These are phyloP conservation scores for Helichrysum umbraculigerum DNA, from an alignment of 129 eudicot genomes.

Conservation along the genomic window DNA sequence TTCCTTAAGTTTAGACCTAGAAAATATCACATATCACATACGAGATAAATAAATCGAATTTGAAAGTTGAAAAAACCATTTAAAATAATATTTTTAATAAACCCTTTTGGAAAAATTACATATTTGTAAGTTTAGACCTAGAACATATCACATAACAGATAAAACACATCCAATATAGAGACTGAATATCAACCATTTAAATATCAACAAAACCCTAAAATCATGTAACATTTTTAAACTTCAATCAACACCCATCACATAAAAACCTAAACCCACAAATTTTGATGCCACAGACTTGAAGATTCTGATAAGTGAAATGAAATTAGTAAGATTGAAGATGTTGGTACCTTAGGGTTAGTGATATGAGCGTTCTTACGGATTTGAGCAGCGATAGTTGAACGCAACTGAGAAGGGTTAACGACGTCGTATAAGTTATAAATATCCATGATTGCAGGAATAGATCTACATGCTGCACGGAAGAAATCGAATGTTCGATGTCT, in stretches of 20 bases:
- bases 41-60: background rate
- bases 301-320: too few species aligned
- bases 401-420: conserved; percentile 65
- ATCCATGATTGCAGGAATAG: conserved; percentile 78
- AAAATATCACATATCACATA: too few species aligned
- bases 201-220: background rate
- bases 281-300: too few species aligned
- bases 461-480: conserved; percentile 77
- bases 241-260: conserved; percentile 14
- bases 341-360: conserved; percentile 71
- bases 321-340: background rate
- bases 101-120: background rate
- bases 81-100: background rate
- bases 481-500: conserved; percentile 67
- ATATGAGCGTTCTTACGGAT: conserved; percentile 79
- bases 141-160: conserved; percentile 1
- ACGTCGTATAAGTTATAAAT: conserved; percentile 76
- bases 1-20: background rate
- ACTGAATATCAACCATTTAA: background rate
- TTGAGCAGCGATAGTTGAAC: conserved; percentile 71
- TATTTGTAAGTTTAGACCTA: background rate
- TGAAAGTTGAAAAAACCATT: background rate
- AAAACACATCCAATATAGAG: background rate
- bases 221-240: background rate
- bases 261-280: background rate